These are phyloP conservation scores for Pseudohyphozyma bogoriensis DNA, from an alignment of 768 basidiomycete genomes.

Conservation along the genomic window DNA sequence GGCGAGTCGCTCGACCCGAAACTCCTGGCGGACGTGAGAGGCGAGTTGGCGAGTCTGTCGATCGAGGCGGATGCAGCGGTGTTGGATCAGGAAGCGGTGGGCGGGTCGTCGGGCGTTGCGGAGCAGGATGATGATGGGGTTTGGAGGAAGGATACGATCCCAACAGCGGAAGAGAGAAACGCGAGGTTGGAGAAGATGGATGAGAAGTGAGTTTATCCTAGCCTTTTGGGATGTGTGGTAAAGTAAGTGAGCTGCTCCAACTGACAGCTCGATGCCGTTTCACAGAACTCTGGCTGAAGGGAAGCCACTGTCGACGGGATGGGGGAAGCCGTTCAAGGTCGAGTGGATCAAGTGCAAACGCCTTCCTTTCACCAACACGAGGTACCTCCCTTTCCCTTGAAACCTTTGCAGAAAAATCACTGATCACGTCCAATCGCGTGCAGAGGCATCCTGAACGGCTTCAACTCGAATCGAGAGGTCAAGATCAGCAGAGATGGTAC, in stretches of 20 bases:
- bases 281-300: slow-evolving; percentile 25
- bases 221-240: background rate
- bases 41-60: background rate
- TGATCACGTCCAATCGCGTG: slow-evolving; percentile 67
- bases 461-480: slow-evolving; percentile 64
- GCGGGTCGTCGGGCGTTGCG: background rate
- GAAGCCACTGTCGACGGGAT: slow-evolving; percentile 37
- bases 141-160: background rate
- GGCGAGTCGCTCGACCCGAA: background rate
- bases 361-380: slow-evolving; percentile 45
- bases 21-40: background rate
- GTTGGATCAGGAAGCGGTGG: slow-evolving; percentile 4
- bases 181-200: slow-evolving; percentile 7
- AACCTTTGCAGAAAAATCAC: slow-evolving; percentile 43
- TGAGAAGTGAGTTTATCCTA: background rate
- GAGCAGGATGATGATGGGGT: background rate
- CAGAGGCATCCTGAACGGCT: slow-evolving; percentile 76
- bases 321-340: slow-evolving; percentile 72
- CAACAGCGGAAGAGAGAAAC: slow-evolving; percentile 29
- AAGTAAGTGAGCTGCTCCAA: too few species aligned
- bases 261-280: background rate
- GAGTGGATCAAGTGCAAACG: slow-evolving; percentile 56
- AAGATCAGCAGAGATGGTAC: slow-evolving; percentile 35
- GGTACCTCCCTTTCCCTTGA: slow-evolving; percentile 26
- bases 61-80: slow-evolving; percentile 8